phyloP scores from a whole-genome alignment of 2,329 filamentous ascomycete genomes.

The Colletotrichum cuscutae region DNA sequence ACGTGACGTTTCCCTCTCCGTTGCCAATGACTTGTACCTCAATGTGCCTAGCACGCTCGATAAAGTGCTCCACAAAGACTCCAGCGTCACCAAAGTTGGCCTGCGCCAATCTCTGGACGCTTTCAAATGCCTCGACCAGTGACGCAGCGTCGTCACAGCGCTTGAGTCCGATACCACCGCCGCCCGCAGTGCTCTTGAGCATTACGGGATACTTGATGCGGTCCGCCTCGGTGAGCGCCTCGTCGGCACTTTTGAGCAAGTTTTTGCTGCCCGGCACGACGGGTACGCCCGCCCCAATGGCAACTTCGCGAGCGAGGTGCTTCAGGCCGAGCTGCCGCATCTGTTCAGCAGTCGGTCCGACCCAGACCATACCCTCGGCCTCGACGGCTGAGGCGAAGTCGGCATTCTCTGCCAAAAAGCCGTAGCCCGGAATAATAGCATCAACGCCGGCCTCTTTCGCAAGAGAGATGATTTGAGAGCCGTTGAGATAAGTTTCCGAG shows the following conservation, averaged over 20 bases:
- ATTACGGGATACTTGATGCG: constrained; percentile 53
- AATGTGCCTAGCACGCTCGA: constrained; percentile 55
- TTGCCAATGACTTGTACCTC: constrained; percentile 63
- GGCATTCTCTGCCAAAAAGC: constrained; percentile 72
- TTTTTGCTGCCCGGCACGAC: constrained; percentile 46
- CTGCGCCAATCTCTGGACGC: constrained; percentile 50
- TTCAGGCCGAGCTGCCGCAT: constrained; percentile 52
- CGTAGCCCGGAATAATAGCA: constrained; percentile 74
- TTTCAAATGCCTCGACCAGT: constrained; percentile 46
- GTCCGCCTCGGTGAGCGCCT: constrained; percentile 42
- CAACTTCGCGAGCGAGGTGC: constrained; percentile 48
- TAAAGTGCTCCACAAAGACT: constrained; percentile 54
- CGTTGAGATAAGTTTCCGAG: constrained; percentile 71
- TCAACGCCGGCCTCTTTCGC: constrained; percentile 60
- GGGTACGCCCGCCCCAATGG: constrained; percentile 43
- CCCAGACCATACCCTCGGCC: constrained; percentile 66
- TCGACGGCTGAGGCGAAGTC: constrained; percentile 66
- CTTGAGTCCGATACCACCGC: constrained; percentile 56
- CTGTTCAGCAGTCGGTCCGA: constrained; percentile 64
- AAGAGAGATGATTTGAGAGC: constrained; percentile 66
- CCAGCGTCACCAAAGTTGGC: constrained; percentile 53
- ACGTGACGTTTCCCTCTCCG: constrained; percentile 50
- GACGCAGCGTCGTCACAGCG: constrained; percentile 45
- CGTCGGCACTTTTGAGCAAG: constrained; percentile 41
- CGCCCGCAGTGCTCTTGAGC: constrained; percentile 59